Conservation (phyloP, 768 basidiomycete species). For the Russula vinacea region DNA sequence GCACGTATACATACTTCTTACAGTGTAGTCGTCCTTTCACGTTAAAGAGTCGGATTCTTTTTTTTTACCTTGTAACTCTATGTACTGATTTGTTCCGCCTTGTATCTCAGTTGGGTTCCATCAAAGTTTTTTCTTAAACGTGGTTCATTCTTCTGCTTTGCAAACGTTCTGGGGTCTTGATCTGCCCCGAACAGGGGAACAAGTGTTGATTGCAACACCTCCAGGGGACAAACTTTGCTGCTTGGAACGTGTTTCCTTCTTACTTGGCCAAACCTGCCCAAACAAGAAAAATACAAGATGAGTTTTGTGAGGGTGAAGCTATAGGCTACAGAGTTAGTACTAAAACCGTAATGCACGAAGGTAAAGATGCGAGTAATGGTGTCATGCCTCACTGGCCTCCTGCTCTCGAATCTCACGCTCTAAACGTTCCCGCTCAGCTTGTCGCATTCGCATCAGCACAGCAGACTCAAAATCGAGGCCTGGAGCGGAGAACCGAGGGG, state of each 20-base stretch:
- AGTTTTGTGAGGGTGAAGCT: background rate
- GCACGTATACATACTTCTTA: constrained; percentile 15
- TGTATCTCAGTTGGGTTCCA: constrained; percentile 15
- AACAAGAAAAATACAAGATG: background rate
- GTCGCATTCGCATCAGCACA: constrained; percentile 75
- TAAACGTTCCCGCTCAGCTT: constrained; percentile 73
- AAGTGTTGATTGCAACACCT: too few relatives aligned
- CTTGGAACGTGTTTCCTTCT: too few relatives aligned
- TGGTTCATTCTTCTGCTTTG: background rate
- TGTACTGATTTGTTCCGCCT: constrained; percentile 16
- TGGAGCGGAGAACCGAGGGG: constrained; percentile 30
- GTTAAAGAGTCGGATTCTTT: constrained; percentile 2
- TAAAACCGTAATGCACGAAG: background rate
- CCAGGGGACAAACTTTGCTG: too few relatives aligned
- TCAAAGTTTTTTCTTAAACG: background rate
- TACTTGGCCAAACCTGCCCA: too few relatives aligned
- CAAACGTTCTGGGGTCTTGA: too few relatives aligned
- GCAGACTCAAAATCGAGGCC: constrained; percentile 75
- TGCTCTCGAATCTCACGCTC: constrained; percentile 74
- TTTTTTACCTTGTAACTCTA: constrained; percentile 15
- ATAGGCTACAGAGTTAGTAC: background rate
- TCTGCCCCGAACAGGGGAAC: too few relatives aligned
- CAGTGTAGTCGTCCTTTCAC: constrained; percentile 5
- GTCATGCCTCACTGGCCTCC: constrained; percentile 47
- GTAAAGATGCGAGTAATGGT: background rate